Evolutionary conservation across 108 stramenopile species (phyloP).

Genomic region (Conticribra weissflogii): DNA sequence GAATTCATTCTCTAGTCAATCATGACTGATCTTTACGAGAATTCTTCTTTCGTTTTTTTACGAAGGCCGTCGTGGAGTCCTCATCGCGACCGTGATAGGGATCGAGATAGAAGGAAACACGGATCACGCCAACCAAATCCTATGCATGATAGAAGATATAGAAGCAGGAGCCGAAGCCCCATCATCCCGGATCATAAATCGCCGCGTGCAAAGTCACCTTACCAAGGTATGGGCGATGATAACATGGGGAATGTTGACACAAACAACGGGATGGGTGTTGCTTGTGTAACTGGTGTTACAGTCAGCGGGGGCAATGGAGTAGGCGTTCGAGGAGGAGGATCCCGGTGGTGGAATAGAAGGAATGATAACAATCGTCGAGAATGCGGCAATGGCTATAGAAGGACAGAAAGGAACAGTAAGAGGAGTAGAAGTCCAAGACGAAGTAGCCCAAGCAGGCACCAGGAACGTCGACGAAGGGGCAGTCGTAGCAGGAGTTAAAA

Average conservation of each 20-base stretch:
- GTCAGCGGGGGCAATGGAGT: neutral
- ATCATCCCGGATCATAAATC: neutral
- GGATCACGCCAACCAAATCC: neutral
- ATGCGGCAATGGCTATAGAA: neutral
- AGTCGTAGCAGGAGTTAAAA: conserved; percentile 20
- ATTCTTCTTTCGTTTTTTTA: no score
- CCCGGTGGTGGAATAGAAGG: neutral
- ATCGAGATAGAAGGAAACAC: neutral
- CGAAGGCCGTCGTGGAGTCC: no score
- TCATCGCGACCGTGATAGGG: conserved; percentile 2
- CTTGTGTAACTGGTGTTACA: neutral
- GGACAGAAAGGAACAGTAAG: conserved; percentile 5
- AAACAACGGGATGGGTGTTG: neutral
- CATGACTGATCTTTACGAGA: no score
- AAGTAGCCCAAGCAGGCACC: conserved; percentile 2
- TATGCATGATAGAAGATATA: neutral
- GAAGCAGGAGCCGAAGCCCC: neutral
- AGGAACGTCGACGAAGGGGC: conserved; percentile 9
- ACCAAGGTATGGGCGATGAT: neutral
- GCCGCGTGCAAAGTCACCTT: neutral
- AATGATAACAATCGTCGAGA: neutral
- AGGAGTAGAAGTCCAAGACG: neutral
- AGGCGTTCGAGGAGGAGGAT: no score
- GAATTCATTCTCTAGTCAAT: no score
- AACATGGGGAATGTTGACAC: neutral